Percentiles rank a stretch among this genome's conserved stretches.
phyloP scores from a whole-genome alignment of 371 early-diverging fungal species.

The Mortierella sp. region DNA sequence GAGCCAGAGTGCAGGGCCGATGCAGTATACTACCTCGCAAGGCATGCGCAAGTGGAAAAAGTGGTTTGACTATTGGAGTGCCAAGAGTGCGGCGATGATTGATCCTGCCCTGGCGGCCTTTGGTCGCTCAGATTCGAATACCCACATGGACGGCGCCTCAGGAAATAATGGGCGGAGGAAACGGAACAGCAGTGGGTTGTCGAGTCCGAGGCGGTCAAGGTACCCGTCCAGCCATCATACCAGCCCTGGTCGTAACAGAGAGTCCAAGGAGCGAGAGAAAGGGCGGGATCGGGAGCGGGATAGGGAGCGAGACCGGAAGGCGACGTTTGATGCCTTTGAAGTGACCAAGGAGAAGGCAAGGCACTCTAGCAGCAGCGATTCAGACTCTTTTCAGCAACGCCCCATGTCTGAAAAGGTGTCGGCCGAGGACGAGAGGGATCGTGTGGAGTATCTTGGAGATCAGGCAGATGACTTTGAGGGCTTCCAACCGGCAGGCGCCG shows the following conservation, averaged over 20 bases:
- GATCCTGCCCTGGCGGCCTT: slow-evolving; percentile 52
- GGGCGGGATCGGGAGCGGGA: slow-evolving; percentile 47
- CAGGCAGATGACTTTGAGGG: slow-evolving; percentile 1
- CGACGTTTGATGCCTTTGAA: slow-evolving; percentile 26
- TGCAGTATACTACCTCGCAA: slow-evolving; percentile 50
- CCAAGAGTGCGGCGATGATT: slow-evolving; percentile 52
- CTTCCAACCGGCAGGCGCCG: background rate
- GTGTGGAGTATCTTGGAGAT: slow-evolving; percentile 2
- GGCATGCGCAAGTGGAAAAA: slow-evolving; percentile 57
- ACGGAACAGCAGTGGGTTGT: slow-evolving; percentile 37
- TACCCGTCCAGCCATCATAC: slow-evolving; percentile 19
- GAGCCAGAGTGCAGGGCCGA: slow-evolving; percentile 32
- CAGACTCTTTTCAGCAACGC: slow-evolving; percentile 16
- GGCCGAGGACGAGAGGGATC: slow-evolving; percentile 13
- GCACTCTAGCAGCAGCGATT: slow-evolving; percentile 17
- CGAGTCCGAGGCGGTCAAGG: slow-evolving; percentile 39
- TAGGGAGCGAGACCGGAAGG: slow-evolving; percentile 38
- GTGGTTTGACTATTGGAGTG: slow-evolving; percentile 55
- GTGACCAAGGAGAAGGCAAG: slow-evolving; percentile 8
- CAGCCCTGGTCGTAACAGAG: slow-evolving; percentile 36
- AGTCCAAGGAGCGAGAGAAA: slow-evolving; percentile 44
- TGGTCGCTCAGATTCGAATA: slow-evolving; percentile 33
- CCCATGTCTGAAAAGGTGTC: background rate
- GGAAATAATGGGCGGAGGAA: slow-evolving; percentile 21
- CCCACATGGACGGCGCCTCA: slow-evolving; percentile 15